These are phyloP conservation scores for Fusarium succisae DNA, from an alignment of 2,329 filamentous ascomycete species.

Conservation along the genomic window DNA sequence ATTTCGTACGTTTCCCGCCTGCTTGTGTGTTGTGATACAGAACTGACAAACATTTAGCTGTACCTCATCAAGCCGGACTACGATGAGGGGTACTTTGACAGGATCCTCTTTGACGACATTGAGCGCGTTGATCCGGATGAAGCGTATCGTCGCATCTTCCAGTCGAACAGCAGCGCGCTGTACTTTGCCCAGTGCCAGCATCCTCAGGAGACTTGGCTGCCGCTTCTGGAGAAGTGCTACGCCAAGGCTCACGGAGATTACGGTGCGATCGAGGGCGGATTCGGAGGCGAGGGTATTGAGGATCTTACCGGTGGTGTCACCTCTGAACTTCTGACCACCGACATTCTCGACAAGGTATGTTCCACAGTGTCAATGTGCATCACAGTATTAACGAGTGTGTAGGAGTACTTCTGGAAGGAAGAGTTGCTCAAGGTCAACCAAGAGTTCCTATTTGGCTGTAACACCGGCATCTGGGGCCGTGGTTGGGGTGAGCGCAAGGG, in stretches of 20 bases:
- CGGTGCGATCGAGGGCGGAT: slow-evolving; percentile 77
- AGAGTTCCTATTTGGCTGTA: slow-evolving; percentile 76
- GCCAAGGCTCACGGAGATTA: slow-evolving; percentile 86
- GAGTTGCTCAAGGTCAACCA: slow-evolving; percentile 82
- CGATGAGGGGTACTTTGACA: slow-evolving; percentile 63
- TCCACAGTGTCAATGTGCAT: fast-evolving
- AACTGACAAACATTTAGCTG: slow-evolving; percentile 44
- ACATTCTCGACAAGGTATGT: slow-evolving; percentile 77
- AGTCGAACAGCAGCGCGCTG: slow-evolving; percentile 77
- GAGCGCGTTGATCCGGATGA: slow-evolving; percentile 63
- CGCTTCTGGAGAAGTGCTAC: slow-evolving; percentile 81
- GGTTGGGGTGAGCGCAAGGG: slow-evolving; percentile 59
- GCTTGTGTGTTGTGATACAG: background rate
- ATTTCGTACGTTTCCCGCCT: slow-evolving; percentile 52
- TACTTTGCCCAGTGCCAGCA: slow-evolving; percentile 81
- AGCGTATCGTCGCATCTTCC: slow-evolving; percentile 74
- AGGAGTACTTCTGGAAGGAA: slow-evolving; percentile 74
- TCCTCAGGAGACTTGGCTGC: slow-evolving; percentile 82
- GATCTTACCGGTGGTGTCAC: slow-evolving; percentile 73
- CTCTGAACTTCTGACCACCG: slow-evolving; percentile 70
- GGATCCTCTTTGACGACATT: slow-evolving; percentile 54
- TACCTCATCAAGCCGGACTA: slow-evolving; percentile 68
- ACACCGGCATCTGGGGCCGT: slow-evolving; percentile 54
- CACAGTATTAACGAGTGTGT: background rate
- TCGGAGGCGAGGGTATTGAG: slow-evolving; percentile 67